Percentiles rank a stretch among this genome's conserved stretches.
Conservation (phyloP, 2,329 filamentous ascomycete genomes). For the Colletotrichum costaricense region DNA sequence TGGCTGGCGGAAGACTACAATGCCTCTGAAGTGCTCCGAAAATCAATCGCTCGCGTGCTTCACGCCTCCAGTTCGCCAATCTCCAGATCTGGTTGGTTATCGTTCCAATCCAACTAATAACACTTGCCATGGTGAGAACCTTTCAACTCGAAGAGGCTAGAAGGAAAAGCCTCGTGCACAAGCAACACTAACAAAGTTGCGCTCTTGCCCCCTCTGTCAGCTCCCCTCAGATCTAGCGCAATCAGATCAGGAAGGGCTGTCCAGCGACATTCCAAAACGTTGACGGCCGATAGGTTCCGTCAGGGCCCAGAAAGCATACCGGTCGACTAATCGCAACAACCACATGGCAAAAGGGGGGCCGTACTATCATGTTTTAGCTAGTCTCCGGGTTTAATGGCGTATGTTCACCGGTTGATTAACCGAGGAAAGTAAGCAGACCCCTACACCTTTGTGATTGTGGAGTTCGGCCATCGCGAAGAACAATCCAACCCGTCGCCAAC, state of each 20-base stretch:
- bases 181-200: neutral
- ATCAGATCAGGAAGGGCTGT: neutral
- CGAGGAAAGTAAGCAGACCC: neutral
- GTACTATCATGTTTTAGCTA: neutral
- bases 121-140: neutral
- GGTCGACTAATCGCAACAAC: neutral
- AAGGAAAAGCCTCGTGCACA: neutral
- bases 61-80: neutral
- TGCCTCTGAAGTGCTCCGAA: neutral
- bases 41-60: neutral
- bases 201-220: neutral
- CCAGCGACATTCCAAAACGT: neutral
- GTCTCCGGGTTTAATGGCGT: neutral
- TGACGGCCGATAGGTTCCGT: neutral
- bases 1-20: neutral
- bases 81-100: neutral
- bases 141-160: neutral
- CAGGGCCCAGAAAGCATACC: neutral
- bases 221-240: neutral
- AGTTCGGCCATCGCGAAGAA: neutral
- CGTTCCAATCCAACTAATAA: neutral
- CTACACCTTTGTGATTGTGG: neutral
- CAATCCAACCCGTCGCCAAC: neutral
- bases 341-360: conserved; percentile 3
- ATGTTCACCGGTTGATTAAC: neutral